Base-by-base conservation (phyloP, 2,329 filamentous ascomycete genomes). In the Colletotrichum musicola region DNA sequence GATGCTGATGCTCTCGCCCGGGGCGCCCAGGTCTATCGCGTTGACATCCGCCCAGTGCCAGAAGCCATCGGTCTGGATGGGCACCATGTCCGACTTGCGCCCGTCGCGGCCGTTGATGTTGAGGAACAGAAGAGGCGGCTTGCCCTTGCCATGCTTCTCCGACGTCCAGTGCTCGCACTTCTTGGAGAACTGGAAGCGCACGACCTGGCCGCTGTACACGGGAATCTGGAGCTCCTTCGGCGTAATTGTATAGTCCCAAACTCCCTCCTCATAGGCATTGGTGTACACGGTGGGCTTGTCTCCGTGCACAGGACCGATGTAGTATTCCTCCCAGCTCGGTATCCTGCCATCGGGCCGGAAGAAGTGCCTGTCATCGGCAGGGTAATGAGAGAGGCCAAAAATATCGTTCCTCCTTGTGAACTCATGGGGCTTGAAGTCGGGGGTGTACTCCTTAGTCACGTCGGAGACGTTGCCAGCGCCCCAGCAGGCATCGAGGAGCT, bases 401-500 rank as follows among this genome's bases (percentile, higher is more conserved):
- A 92, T 87, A 62, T 95, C 91, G 76, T 98, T 98, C 58, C 80
- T 79, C 68, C 82, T 79, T 3, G 81, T 87, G 73, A 92, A 92
- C 71, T 87, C 80, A 7, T 84, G 79, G 0, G 94, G 88, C 1
- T 83, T 86, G 78, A 98, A 97, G 3, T 83, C 77, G 73, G 91
- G 87, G 50, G 86, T 86, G 80, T 94, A 98, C 1, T 83, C 79
- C 64, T 86, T 80, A 16, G 83, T 84, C 57, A 62, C 71, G 20
- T 75, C 83, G 50, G 84, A 80, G 9, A 97, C 80, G 70, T 88
- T 84, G 2, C 95, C 95, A 0, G 95, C 93, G 46, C 96, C 96
- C 96, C 96, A 99, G 77, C 95, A 98, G 0, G 92, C 81, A 75
- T 99, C 96, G 56, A 98, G 82, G 1, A 98, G 86, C 80, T 98